Base-by-base conservation (phyloP, 2,329 filamentous ascomycete species). In the Pseudocercospora vitis region DNA sequence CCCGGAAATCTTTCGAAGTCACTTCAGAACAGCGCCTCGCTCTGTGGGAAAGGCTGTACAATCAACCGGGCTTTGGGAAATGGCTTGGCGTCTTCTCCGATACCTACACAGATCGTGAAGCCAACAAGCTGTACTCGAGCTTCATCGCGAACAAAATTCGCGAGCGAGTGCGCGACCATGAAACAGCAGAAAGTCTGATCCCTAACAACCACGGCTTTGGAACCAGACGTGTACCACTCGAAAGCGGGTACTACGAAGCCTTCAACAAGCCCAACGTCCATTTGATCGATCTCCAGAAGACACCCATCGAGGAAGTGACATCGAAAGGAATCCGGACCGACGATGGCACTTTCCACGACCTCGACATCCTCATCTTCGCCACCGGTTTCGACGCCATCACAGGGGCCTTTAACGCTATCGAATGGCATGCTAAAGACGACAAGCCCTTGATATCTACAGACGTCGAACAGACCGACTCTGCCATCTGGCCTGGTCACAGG, bases 111-210 rank as follows among this genome's bases (percentile, higher is more conserved):
- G 71, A 76, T 3, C 69, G 72, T 14, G 84, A 78, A 64, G 73
- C 71, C 3, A 68, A 76, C 50, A 68, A 81, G 26, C 84, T 84
- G 76, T 71, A 71, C 23, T 63, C 74, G 24, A 74, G 82, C 0
- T 69, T 86, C 0, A 70, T 72, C 26, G 60, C 61, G 40, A 54
- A 53, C n/a, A 74, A 74, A 60, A 73, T 70, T 46, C 44, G 48
- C 2, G 18, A 50, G 31, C 46, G 45, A 14, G 57, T 68, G 1
- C 75, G 76, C 48, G 81, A 83, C 55, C 79, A 81, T 0, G 77
- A 81, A 21, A 70, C 86, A 4, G 66, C 80, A 0, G 73, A 81
- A 2, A 72, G 76, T 18, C 73, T 87, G 2, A 71, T 84, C 3
- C 85, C 85, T 0, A 79, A 84, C 57, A 48, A 61, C 16, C 53